Evolutionary conservation across 169 alveolate species (phyloP), one percentile per base, ranked within the genome.

Genomic region (Neospora caninum): DNA sequence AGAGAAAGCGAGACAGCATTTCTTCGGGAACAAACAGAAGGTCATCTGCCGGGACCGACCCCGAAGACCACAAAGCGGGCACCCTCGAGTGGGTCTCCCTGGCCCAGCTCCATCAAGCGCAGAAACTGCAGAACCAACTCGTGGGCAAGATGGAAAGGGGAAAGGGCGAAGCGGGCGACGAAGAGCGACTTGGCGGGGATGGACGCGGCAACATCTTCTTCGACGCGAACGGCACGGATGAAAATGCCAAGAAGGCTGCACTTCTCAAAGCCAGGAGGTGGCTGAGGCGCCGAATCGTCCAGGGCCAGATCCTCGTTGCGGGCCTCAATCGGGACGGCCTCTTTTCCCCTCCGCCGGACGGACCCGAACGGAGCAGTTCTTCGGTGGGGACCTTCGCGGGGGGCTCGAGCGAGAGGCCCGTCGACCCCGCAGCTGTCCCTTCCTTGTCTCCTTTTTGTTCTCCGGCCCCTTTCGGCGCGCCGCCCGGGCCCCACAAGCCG

Each of bases 261-360:
- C 64, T 82, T 22, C 41, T 82, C 43, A 38, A 42, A 82, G 89
- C 89, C n/a, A 38, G 89, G 10, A 13, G 89, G 41, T 82, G 89
- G 89, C 64, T 82, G 38, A 22, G 89, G 16, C 89, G 89, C n/a
- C 89, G 89, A 25, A 82, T 82, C 38, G 64, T 82, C 7, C 89
- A 82, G 39, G 89, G 89, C 67, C 67, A 41, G 7, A 82, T 82
- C 41, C 69, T 38, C 64, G 64, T 82, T 41, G 2, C 69, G 38
- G 89, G 89, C 34, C 36, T 82, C 25, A 10, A 9, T 7, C 73
- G 73, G 20, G 73, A 64, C 73, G 73, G 73, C n/a, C 34, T 64
- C 73, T 64, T 64, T 22, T 16, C 73, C 25, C 0, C n/a, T 22
- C 34, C n/a, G 34, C 34, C 34, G 4, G 73, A 27, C 73, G 73